Base-by-base conservation (phyloP, 768 basidiomycete species). In the Pleurotus ostreatus region DNA sequence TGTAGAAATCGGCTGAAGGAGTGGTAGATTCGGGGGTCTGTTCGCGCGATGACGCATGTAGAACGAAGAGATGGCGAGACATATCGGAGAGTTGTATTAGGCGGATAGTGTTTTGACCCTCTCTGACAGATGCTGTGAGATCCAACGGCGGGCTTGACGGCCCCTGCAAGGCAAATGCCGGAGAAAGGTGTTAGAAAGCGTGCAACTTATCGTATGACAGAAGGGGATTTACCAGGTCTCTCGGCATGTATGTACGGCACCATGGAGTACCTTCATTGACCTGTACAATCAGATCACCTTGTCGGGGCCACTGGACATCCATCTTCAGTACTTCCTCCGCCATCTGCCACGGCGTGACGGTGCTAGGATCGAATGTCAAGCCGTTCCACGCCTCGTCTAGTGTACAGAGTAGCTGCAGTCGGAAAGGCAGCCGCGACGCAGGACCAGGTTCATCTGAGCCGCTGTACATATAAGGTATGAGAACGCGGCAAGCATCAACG, bases 51-150 rank as follows among this genome's bases (percentile, higher is more conserved):
- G 54, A 57, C 1, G 60, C 60, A 25, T 56, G 58, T 12, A 61
- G 44, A 15, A 58, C 38, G 45, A 61, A 61, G 6, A 51, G 22
- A 45, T 56, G 54, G 5, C 8, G 23, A 9, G 60, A 59, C 37
- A 61, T 40, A 41, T 59, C 60, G 9, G 3, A 44, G 25, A 61
- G 46, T 26, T 59, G 60, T 12, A 59, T 56, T 25, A 61, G 47
- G 5, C 55, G 39, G 3, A 61, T 22, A 34, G 9, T 38, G 13
- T 61, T 61, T 26, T 20, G 15, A 16, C 57, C 60, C 20, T 41
- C 34, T n/a, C 56, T 57, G 30, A 61, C 4, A 23, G 46, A 47
- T 18, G n/a, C 15, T n/a, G 60, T 59, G 8, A 61, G 48, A 25
- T 61, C 58, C 4, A 61, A 9, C 11, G 53, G 47, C 12, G 46